Evolutionary conservation across 306 rosid species (phyloP), one percentile per base, ranked within the genome.

Genomic region (Trichosanthes truncata): DNA sequence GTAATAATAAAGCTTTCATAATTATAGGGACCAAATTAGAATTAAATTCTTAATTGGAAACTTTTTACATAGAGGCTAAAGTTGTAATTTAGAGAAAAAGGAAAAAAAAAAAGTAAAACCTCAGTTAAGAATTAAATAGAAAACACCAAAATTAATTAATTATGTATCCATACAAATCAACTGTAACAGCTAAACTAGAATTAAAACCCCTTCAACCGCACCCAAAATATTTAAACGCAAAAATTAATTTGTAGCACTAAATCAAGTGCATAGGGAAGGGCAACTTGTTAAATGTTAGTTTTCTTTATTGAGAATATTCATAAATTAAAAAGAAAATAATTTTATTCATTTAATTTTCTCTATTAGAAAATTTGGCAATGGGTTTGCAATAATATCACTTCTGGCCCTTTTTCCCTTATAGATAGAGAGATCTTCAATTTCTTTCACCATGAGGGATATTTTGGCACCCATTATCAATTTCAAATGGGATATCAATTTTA

Each of bases 71-170:
- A 56, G 62, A 26, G 65, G 65, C 17, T 23, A 57, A 21, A 17
- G n/a, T 51, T 51, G 56, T 51, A 51, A 15, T 51, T 51, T 17
- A 15, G 8, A 20, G 0, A 49, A 14, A 14, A 36, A 36, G 6
- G 1, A 36, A 4, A 36, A 3, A 36, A 51, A 15, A 4, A 51
- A 15, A 20, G 56, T 51, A 51, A 51, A 17, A 15, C 56, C 76
- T 74, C 89, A 85, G 88, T 87, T 79, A 83, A 43, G 86, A 77
- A 85, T 80, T 88, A 77, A 88, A 83, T 84, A 72, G 51, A 73
- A 81, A 84, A 78, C 38, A 79, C 79, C 78, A 83, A 48, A 79
- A 66, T 15, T 71, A 66, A 66, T 74, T 85, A 35, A 85, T 79
- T 87, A 84, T 81, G 60, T 67, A 40, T 74, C 84, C 79, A 81